Conservation (phyloP, 2,329 filamentous ascomycete species). For the Aspergillus carbonarius region DNA sequence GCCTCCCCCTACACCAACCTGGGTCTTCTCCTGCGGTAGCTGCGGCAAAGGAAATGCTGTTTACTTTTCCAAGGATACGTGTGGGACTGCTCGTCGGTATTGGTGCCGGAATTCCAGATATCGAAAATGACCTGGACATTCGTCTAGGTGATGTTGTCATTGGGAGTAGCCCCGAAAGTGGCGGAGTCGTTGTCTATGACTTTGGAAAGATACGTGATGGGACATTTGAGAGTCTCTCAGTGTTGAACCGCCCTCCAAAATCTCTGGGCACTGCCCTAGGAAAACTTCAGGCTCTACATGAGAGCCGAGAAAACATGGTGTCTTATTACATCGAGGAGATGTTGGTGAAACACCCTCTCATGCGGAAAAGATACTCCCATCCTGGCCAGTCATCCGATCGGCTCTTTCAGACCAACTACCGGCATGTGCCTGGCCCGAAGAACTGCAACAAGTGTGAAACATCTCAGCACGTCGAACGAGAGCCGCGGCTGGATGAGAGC, state of each 20-base stretch:
- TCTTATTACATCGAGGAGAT: not conserved
- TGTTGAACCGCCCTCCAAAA: not conserved
- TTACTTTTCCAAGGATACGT: not conserved
- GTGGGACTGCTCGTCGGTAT: slow-evolving; percentile 4
- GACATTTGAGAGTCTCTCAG: not conserved
- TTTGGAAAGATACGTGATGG: not conserved
- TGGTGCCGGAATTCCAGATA: not conserved
- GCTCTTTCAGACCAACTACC: not conserved
- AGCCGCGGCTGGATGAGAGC: not conserved
- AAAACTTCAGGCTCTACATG: not conserved
- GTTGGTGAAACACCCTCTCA: not conserved
- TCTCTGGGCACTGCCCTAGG: not conserved
- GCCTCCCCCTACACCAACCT: not conserved
- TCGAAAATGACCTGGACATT: not conserved
- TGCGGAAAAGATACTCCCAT: not conserved
- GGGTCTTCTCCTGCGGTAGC: not conserved
- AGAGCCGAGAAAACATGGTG: not conserved
- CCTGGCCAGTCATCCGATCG: not conserved
- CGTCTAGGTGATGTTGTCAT: slow-evolving; percentile 8
- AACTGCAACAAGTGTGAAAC: not conserved
- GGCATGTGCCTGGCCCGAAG: not conserved
- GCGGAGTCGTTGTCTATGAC: not conserved
- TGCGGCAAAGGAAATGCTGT: not conserved
- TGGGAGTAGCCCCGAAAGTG: not conserved
- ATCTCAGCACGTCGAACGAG: not conserved